phyloP scores from a whole-genome alignment of 345 rosid genomes.

The Eucalyptus grandis region DNA sequence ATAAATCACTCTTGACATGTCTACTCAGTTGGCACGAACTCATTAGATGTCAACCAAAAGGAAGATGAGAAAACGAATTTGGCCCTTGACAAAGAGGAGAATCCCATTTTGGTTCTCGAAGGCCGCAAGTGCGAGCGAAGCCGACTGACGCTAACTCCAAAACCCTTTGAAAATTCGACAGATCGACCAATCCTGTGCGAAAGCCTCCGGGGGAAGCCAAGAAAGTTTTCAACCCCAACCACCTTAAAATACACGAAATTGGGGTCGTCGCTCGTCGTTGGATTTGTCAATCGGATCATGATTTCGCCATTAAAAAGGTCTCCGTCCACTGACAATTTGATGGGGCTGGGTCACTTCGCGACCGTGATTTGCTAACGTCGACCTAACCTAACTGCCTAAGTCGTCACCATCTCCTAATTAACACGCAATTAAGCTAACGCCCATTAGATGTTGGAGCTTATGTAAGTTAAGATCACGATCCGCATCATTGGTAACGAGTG shows the following conservation, averaged over 20 bases:
- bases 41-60: not conserved
- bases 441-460: not conserved
- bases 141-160: not conserved
- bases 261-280: not conserved
- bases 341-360: not conserved
- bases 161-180: not conserved
- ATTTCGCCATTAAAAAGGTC: not conserved
- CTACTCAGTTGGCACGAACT: not conserved
- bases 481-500: not conserved
- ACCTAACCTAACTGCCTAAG: slow-evolving; percentile 1
- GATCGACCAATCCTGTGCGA: not conserved
- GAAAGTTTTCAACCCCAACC: not conserved
- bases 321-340: not conserved
- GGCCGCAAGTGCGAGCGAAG: not conserved
- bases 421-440: not conserved
- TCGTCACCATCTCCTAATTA: not conserved
- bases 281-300: not conserved
- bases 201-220: not conserved
- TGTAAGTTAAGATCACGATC: not conserved
- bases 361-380: not conserved
- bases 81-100: not conserved
- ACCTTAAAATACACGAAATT: not conserved
- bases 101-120: not conserved
- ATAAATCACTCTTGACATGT: not conserved
- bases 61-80: not conserved